phyloP scores from a whole-genome alignment of 768 basidiomycete species.

The Myochromella boudieri region DNA sequence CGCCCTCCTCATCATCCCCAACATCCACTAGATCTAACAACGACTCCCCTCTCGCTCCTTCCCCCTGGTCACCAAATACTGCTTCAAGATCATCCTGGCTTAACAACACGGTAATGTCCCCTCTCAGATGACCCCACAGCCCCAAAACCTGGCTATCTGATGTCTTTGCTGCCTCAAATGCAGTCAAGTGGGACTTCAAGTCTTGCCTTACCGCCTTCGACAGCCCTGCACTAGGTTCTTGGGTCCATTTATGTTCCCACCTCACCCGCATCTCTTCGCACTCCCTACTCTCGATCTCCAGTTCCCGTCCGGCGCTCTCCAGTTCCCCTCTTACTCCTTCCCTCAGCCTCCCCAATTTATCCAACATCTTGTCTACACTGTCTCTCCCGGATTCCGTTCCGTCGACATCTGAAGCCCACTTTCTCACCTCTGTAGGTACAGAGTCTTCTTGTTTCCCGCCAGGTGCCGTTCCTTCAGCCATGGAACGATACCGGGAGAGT shows the following conservation, averaged over 20 bases:
- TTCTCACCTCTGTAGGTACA: constrained; percentile 55
- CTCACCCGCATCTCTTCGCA: constrained; percentile 89
- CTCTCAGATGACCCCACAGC: constrained; percentile 70
- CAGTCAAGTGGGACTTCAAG: constrained; percentile 69
- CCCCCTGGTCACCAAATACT: constrained; percentile 55
- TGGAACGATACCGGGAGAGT: constrained; percentile 64
- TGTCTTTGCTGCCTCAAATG: constrained; percentile 72
- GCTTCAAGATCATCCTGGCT: constrained; percentile 62
- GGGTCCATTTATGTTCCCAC: constrained; percentile 85
- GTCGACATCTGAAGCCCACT: constrained; percentile 74
- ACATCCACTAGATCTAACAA: constrained; percentile 72
- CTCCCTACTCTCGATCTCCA: constrained; percentile 82
- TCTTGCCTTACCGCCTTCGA: constrained; percentile 75
- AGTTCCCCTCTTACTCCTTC: constrained; percentile 58
- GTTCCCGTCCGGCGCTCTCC: constrained; percentile 56
- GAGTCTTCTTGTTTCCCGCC: constrained; percentile 64
- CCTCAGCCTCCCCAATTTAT: constrained; percentile 59
- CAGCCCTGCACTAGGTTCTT: constrained; percentile 74
- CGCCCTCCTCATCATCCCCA: constrained; percentile 60
- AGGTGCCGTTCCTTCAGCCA: constrained; percentile 61
- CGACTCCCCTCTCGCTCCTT: constrained; percentile 35
- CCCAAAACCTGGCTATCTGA: constrained; percentile 76
- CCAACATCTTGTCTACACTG: constrained; percentile 61
- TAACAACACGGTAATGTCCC: constrained; percentile 64
- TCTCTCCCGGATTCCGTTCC: constrained; percentile 70